Percentiles rank a stretch among this genome's conserved stretches.
Evolutionary conservation across 2,329 filamentous ascomycete genomes (phyloP).

Genomic region (Trichothecium roseum): DNA sequence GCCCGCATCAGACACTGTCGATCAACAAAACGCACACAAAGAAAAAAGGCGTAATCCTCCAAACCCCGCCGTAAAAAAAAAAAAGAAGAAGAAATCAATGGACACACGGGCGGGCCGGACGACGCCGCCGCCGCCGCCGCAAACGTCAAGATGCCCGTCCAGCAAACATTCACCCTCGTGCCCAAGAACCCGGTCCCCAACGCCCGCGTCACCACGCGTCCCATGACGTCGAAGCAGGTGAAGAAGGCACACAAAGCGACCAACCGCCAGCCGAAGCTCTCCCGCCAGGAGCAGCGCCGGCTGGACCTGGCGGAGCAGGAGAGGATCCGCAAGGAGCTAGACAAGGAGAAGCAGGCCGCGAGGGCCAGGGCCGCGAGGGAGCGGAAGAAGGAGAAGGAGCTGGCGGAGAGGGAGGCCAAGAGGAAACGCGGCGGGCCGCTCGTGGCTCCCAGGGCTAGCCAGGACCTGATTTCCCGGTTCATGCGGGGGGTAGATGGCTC

Average conservation of each 20-base stretch:
- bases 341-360: constrained; percentile 35
- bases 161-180: constrained; percentile 34
- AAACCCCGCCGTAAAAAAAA: no score
- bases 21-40: no score
- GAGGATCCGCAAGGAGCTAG: constrained; percentile 40
- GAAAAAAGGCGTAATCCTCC: no score
- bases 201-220: constrained; percentile 12
- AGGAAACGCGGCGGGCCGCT: constrained; percentile 42
- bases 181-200: constrained; percentile 16
- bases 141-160: constrained; percentile 20
- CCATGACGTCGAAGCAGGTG: constrained; percentile 32
- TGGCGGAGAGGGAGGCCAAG: constrained; percentile 36
- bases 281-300: constrained; percentile 25
- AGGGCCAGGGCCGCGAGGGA: constrained; percentile 41
- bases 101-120: background rate
- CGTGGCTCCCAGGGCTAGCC: constrained; percentile 43
- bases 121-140: no score
- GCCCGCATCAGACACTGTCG: no score
- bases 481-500: constrained; percentile 23
- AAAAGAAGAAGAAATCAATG: no score
- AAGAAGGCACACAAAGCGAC: constrained; percentile 25
- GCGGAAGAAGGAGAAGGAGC: constrained; percentile 44
- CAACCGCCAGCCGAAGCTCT: constrained; percentile 24
- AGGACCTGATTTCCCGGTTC: constrained; percentile 46
- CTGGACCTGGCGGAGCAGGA: constrained; percentile 40